A percentile compares a stretch with the other conserved stretches of the same genome.
Evolutionary conservation across 164 flowering plant genomes (phyloP).

Genomic region (Macadamia integrifolia): DNA sequence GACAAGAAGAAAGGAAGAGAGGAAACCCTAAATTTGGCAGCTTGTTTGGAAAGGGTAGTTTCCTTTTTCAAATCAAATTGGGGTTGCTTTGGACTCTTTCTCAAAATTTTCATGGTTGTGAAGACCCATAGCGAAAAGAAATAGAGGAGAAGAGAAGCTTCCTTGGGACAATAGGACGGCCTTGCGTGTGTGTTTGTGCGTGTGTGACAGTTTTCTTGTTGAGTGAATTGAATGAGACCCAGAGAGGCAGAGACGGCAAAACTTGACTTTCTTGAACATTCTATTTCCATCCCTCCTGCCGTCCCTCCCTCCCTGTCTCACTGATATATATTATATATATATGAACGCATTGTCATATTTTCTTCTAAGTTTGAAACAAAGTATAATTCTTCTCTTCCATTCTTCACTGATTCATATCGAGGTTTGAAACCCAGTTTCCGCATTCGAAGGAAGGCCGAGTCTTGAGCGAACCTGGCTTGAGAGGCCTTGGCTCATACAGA

Average conservation of each 20-base stretch:
- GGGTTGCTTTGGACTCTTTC: too few species aligned
- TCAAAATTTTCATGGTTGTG: too few species aligned
- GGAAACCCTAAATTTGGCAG: too few species aligned
- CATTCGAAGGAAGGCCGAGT: not conserved
- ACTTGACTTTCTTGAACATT: not conserved
- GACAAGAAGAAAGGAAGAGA: too few species aligned
- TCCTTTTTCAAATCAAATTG: too few species aligned
- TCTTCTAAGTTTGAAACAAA: not conserved
- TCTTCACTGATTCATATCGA: not conserved
- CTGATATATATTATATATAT: not conserved
- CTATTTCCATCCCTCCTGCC: conserved; percentile 12
- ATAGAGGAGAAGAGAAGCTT: not conserved
- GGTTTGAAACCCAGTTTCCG: not conserved
- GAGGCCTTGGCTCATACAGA: not conserved
- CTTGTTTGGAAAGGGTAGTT: too few species aligned
- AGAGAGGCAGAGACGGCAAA: not conserved
- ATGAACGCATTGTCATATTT: not conserved
- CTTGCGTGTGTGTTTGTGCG: not conserved
- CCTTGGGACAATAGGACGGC: not conserved
- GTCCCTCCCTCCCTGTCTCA: not conserved
- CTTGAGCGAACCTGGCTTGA: not conserved
- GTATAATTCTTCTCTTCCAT: not conserved
- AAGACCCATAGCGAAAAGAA: too few species aligned
- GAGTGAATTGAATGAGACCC: conserved; percentile 31
- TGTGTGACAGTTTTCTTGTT: conserved; percentile 14